A percentile compares a stretch with the other conserved stretches of the same genome.
Conservation (phyloP, 441 rosid genomes). For the Manihot esculenta region DNA sequence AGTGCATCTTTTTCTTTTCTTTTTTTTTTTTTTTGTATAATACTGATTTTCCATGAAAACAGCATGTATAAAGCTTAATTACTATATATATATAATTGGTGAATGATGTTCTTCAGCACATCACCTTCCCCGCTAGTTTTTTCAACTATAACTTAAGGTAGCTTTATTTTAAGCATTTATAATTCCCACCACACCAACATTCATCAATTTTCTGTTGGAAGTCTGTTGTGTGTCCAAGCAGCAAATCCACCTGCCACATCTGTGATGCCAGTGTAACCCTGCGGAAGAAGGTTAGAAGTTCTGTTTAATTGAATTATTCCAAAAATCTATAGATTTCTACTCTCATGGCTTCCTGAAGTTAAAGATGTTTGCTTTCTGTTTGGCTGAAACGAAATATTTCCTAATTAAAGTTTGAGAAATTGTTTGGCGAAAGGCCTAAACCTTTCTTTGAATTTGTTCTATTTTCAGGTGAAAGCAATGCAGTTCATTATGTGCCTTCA, state of each 20-base stretch:
- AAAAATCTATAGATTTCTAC: too few relatives aligned
- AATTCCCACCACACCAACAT: neutral
- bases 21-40: too few relatives aligned
- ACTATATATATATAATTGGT: too few relatives aligned
- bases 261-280: conserved; percentile 68
- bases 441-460: neutral
- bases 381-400: too few relatives aligned
- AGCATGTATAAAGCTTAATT: too few relatives aligned
- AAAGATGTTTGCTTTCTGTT: too few relatives aligned
- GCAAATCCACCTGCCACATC: conserved; percentile 83
- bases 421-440: too few relatives aligned
- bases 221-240: conserved; percentile 71
- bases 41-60: too few relatives aligned
- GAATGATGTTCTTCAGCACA: neutral
- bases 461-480: neutral
- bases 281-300: conserved; percentile 19
- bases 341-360: too few relatives aligned
- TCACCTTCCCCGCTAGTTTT: neutral
- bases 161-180: neutral
- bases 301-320: neutral
- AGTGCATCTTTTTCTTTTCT: too few relatives aligned
- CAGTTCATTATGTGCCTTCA: conserved; percentile 3
- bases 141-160: neutral
- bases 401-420: too few relatives aligned
- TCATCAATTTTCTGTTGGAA: conserved; percentile 57